Evolutionary conservation across 768 basidiomycete genomes (phyloP).

Genomic region (Suillus tomentosus): DNA sequence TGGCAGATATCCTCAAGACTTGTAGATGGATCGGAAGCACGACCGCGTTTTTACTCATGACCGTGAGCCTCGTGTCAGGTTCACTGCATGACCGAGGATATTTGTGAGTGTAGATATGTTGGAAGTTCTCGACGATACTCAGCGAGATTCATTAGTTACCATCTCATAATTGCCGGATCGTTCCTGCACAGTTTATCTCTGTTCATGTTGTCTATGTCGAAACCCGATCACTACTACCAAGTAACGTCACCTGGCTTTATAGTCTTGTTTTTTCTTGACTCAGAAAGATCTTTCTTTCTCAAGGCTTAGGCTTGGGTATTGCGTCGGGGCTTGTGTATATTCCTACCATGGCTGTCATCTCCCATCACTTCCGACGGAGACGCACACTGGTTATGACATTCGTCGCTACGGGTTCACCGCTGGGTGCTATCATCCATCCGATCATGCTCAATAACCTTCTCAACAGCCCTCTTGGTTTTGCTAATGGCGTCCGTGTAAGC

Average conservation of each 20-base stretch:
- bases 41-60: background rate
- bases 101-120: background rate
- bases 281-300: conserved; percentile 42
- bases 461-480: background rate
- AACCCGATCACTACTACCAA: conserved; percentile 38
- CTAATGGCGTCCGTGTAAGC: background rate
- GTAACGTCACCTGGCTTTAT: conserved; percentile 15
- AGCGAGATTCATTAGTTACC: conserved; percentile 5
- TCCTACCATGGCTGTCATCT: conserved; percentile 43
- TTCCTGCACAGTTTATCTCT: conserved; percentile 30
- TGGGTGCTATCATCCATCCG: background rate
- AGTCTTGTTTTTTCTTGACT: conserved; percentile 1
- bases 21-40: background rate
- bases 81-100: background rate
- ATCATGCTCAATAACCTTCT: background rate
- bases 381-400: conserved; percentile 10
- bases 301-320: conserved; percentile 47
- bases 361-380: conserved; percentile 45
- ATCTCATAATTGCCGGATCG: conserved; percentile 27
- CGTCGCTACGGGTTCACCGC: background rate
- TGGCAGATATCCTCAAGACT: background rate
- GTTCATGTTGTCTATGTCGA: conserved; percentile 41
- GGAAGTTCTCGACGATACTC: background rate
- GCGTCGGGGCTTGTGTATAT: conserved; percentile 47
- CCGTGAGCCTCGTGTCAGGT: background rate